Base-by-base conservation (phyloP, 495 filamentous ascomycete species). In the Cudoniella acicularis region DNA sequence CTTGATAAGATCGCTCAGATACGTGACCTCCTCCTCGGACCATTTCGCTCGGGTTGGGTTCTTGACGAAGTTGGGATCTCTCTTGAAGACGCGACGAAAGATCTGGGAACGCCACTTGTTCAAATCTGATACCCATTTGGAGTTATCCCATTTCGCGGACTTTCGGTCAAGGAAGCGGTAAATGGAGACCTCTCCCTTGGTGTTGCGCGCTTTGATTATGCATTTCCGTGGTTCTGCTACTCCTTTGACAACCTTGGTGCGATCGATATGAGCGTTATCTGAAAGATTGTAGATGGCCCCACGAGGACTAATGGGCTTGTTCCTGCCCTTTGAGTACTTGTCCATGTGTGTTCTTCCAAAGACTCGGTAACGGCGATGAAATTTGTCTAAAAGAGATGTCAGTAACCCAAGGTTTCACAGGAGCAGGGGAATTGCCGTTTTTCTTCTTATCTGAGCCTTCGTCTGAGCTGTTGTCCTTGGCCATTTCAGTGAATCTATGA, bases 61-160 rank as follows among this genome's bases (percentile, higher is more conserved):
- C 10, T 22, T 23, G 1, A 17, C 6, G 22, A 22, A 25, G 11
- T 36, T 36, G 4, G 22, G 42, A 21, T 47, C 43, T 10, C 46
- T n/a, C 8, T 48, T 46, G 10, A 56, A 48, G 10, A 25, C 46
- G 2, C 53, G 41, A 17, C 18, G 4, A 13, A 56, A 25, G 22
- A 46, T 47, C 23, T 56, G 53, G 17, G n/a, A 25, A n/a, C 53
- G 53, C 53, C 53, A 56, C 25, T 56, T 56, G 17, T 56, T 56
- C 10, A 56, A 42, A 3, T 56, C 54, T 3, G 42, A 30, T 40
- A 56, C 48, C 40, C 42, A 47, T 36, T 48, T 56, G 16, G 17
- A n/a, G 30, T 47, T 22, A 25, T 48, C 23, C 54, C 54, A 56
- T n/a, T 56, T 56, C 10, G 9, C 41, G 13, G 30, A 36, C 30